phyloP scores from a whole-genome alignment of 306 rosid species.

The Ormosia semicastrata region DNA sequence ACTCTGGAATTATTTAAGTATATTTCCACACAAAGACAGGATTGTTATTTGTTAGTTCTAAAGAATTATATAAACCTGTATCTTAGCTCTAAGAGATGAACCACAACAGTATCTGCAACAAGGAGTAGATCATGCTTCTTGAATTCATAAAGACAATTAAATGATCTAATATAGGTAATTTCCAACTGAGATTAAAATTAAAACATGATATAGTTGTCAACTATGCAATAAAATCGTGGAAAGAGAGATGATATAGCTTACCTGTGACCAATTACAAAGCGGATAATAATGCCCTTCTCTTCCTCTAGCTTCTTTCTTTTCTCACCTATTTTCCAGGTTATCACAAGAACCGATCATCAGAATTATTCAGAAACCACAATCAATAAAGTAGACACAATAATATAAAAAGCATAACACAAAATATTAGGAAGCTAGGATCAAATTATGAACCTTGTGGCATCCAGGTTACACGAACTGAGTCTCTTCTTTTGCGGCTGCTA shows the following conservation, averaged over 20 bases:
- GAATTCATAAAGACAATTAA: background rate
- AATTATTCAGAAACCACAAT: background rate
- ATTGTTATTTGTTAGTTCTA: background rate
- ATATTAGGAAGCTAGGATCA: background rate
- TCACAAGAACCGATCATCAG: conserved; percentile 36
- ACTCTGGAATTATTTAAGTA: background rate
- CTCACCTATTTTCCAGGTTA: conserved; percentile 59
- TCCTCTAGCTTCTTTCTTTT: conserved; percentile 91
- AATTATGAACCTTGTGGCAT: conserved; percentile 81
- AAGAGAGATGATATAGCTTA: conserved; percentile 24
- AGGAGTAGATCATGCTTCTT: background rate
- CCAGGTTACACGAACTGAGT: conserved; percentile 94
- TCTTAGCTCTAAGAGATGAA: background rate
- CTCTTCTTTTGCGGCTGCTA: conserved; percentile 96
- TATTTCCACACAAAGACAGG: background rate
- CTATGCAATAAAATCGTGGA: background rate
- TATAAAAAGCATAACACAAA: background rate
- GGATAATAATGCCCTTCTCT: conserved; percentile 91
- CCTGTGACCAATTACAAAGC: conserved; percentile 98
- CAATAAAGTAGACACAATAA: background rate
- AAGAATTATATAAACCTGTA: background rate
- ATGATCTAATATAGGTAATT: background rate
- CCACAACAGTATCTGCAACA: background rate
- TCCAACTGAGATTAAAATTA: background rate
- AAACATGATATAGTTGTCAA: background rate